These are phyloP conservation scores for Spencermartinsiella europaea DNA, from an alignment of 805 yeast genomes.

Conservation along the genomic window DNA sequence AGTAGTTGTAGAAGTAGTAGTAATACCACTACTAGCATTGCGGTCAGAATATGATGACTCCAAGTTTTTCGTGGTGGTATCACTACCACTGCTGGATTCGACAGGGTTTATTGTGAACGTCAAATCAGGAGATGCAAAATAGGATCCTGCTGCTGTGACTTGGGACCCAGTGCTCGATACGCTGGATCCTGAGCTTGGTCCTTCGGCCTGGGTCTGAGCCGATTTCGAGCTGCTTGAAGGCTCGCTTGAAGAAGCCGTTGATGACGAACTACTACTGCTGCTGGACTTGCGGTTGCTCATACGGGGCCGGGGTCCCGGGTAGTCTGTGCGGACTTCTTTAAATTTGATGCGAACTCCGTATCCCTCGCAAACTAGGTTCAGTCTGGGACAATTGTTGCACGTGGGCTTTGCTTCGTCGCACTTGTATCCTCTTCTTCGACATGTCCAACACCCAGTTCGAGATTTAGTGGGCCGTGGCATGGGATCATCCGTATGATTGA, in stretches of 20 bases:
- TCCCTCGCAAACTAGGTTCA: conserved; percentile 22
- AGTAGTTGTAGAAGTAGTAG: background rate
- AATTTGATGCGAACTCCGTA: conserved; percentile 23
- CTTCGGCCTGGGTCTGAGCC: background rate
- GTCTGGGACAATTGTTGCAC: conserved; percentile 21
- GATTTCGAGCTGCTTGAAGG: background rate
- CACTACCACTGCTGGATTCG: background rate
- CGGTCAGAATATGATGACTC: background rate
- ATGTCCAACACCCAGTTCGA: conserved; percentile 22
- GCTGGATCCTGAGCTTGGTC: background rate
- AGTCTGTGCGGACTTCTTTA: background rate
- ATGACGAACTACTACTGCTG: too few relatives aligned
- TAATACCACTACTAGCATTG: background rate
- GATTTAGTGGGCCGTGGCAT: background rate
- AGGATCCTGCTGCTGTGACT: background rate
- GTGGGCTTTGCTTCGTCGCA: conserved; percentile 25
- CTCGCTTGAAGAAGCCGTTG: background rate
- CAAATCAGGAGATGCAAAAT: background rate
- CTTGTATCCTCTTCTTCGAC: conserved; percentile 23
- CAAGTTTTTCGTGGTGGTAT: background rate
- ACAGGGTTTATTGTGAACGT: background rate
- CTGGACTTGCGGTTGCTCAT: background rate
- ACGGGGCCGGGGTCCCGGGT: background rate
- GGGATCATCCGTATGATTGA: background rate
- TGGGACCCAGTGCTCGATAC: background rate